Evolutionary conservation across 1,139 yeast genomes (phyloP).

Genomic region (Lodderomyces elongisporus): DNA sequence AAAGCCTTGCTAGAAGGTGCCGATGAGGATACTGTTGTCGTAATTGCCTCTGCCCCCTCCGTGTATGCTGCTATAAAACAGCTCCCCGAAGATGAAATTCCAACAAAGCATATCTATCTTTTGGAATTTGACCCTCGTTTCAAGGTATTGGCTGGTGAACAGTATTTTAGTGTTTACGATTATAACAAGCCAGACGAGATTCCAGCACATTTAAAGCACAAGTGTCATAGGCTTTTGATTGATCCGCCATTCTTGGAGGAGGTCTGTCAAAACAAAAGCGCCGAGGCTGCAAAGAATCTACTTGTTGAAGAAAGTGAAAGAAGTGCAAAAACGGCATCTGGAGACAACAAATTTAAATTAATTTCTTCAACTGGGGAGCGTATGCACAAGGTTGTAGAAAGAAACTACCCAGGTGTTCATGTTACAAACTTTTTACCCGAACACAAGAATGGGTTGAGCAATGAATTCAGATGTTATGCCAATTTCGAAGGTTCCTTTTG

Average conservation of each 20-base stretch:
- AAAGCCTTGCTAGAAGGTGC: slow-evolving; percentile 74
- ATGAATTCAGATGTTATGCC: slow-evolving; percentile 85
- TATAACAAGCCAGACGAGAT: slow-evolving; percentile 63
- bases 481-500: slow-evolving; percentile 51
- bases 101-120: slow-evolving; percentile 65
- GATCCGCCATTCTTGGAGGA: slow-evolving; percentile 87
- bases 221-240: slow-evolving; percentile 68
- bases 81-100: slow-evolving; percentile 46
- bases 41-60: slow-evolving; percentile 84
- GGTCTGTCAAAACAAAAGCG: slow-evolving; percentile 74
- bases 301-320: slow-evolving; percentile 36
- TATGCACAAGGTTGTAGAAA: slow-evolving; percentile 56
- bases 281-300: slow-evolving; percentile 62
- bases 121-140: slow-evolving; percentile 78
- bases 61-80: slow-evolving; percentile 79
- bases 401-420: slow-evolving; percentile 58
- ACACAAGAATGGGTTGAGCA: slow-evolving; percentile 80
- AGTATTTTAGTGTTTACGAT: slow-evolving; percentile 68
- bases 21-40: slow-evolving; percentile 61
- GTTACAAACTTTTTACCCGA: slow-evolving; percentile 70
- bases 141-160: slow-evolving; percentile 61
- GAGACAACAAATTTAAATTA: slow-evolving; percentile 45
- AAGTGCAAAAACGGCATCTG: slow-evolving; percentile 26
- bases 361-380: slow-evolving; percentile 86
- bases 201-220: slow-evolving; percentile 53